A percentile compares a stretch with the other conserved stretches of the same genome.
Conservation (phyloP, 2,329 filamentous ascomycete species). For the Rosellinia necatrix region DNA sequence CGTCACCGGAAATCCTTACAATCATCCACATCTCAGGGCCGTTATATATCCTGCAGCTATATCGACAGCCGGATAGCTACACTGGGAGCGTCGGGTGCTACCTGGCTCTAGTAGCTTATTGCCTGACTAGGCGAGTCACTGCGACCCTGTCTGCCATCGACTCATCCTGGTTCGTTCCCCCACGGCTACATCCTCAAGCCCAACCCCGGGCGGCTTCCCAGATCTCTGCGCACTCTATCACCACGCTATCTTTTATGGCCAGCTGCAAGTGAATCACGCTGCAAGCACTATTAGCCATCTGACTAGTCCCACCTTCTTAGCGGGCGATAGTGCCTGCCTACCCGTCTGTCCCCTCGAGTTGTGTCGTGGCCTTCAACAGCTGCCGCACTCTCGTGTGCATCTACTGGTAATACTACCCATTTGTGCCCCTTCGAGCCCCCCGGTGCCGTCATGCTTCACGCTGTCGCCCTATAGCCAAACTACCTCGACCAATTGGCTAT, state of each 20-base stretch:
- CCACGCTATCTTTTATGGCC: constrained; percentile 27
- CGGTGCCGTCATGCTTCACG: constrained; percentile 20
- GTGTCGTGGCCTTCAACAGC: constrained; percentile 21
- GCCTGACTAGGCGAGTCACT: constrained; percentile 14
- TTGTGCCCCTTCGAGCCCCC: constrained; percentile 3
- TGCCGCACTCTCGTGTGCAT: constrained; percentile 8
- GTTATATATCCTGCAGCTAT: constrained; percentile 15
- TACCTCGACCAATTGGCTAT: constrained; percentile 8
- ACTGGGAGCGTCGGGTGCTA: constrained; percentile 28
- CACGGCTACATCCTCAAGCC: constrained; percentile 14
- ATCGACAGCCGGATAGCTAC: constrained; percentile 12
- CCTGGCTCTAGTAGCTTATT: constrained; percentile 24
- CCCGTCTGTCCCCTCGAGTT: constrained; percentile 23
- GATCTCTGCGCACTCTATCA: constrained; percentile 13
- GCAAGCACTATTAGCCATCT: constrained; percentile 22
- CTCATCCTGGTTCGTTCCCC: constrained; percentile 16
- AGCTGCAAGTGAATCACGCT: constrained; percentile 14
- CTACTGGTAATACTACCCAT: constrained; percentile 16
- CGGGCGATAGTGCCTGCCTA: constrained; percentile 28
- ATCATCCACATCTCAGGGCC: constrained; percentile 1
- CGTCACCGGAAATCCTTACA: constrained; percentile 10
- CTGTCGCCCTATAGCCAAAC: constrained; percentile 18
- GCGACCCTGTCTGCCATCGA: constrained; percentile 13
- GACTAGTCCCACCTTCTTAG: constrained; percentile 18
- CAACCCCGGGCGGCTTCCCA: constrained; percentile 19